Conservation (phyloP, 2,329 filamentous ascomycete species). For the Nemania sp. region DNA sequence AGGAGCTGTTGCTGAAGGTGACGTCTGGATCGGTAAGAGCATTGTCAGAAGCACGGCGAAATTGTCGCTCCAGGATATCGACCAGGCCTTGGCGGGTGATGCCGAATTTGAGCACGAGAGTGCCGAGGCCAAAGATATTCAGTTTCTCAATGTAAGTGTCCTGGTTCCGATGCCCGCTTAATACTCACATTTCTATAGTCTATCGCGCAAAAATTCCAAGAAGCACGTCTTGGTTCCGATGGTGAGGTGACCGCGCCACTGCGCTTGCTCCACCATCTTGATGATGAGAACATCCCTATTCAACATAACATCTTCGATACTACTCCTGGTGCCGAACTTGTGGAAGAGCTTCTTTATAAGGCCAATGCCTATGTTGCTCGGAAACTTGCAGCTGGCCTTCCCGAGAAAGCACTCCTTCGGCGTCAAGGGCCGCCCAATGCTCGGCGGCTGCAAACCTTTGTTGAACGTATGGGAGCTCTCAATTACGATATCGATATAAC, state of each 20-base stretch:
- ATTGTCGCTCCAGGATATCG: constrained; percentile 82
- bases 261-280: constrained; percentile 87
- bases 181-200: constrained; percentile 50
- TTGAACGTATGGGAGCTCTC: constrained; percentile 88
- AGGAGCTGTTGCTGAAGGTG: constrained; percentile 77
- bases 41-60: constrained; percentile 91
- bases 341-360: constrained; percentile 94
- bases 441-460: constrained; percentile 85
- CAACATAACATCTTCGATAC: constrained; percentile 96
- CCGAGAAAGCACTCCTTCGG: constrained; percentile 90
- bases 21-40: constrained; percentile 91
- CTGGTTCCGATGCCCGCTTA: neutral
- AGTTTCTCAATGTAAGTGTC: constrained; percentile 69
- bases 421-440: constrained; percentile 84
- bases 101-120: constrained; percentile 65
- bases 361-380: constrained; percentile 88
- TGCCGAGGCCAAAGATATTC: constrained; percentile 74
- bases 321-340: constrained; percentile 83
- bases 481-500: constrained; percentile 87
- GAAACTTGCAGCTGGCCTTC: constrained; percentile 75
- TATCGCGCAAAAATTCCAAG: constrained; percentile 87
- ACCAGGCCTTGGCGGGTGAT: constrained; percentile 72
- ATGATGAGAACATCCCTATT: constrained; percentile 97
- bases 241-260: constrained; percentile 81
- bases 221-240: constrained; percentile 80